Evolutionary conservation across 179 eudicot genomes (phyloP).

Genomic region (Nepenthes alata): DNA sequence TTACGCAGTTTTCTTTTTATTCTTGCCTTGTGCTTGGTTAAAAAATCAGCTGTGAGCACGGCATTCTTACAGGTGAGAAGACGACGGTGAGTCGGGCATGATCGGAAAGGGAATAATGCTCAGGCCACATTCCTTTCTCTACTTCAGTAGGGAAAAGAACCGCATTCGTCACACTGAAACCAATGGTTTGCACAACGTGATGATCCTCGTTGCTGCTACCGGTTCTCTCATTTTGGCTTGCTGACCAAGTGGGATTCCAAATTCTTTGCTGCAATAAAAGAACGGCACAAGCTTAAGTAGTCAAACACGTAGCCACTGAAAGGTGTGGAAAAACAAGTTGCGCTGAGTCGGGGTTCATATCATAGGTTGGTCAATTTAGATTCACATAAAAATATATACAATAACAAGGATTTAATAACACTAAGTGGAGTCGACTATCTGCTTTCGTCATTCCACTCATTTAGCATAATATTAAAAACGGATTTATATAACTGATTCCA

Average conservation of each 20-base stretch:
- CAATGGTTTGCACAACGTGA: constrained; percentile 46
- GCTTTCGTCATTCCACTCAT: too few species aligned
- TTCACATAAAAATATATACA: too few species aligned
- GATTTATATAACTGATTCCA: too few species aligned
- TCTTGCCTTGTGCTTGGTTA: constrained; percentile 10
- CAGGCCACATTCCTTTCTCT: constrained; percentile 98
- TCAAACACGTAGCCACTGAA: background rate
- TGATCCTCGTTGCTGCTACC: constrained; percentile 18
- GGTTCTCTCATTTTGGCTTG: constrained; percentile 24
- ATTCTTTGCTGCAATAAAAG: constrained; percentile 54
- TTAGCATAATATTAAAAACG: too few species aligned
- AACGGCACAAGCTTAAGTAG: background rate
- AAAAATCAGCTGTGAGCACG: constrained; percentile 45
- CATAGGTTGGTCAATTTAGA: background rate
- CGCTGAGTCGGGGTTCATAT: background rate
- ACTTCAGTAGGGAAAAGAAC: constrained; percentile 92
- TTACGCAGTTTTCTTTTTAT: background rate
- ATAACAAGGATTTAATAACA: background rate
- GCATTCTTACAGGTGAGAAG: constrained; percentile 86
- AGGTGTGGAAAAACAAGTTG: background rate
- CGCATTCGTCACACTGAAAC: constrained; percentile 85
- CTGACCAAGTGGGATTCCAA: constrained; percentile 55
- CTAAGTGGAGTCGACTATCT: too few species aligned
- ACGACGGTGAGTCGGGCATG: constrained; percentile 97
- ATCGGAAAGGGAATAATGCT: constrained; percentile 94